Conservation (phyloP, 805 yeast genomes). For the Wickerhamiella australiensis region DNA sequence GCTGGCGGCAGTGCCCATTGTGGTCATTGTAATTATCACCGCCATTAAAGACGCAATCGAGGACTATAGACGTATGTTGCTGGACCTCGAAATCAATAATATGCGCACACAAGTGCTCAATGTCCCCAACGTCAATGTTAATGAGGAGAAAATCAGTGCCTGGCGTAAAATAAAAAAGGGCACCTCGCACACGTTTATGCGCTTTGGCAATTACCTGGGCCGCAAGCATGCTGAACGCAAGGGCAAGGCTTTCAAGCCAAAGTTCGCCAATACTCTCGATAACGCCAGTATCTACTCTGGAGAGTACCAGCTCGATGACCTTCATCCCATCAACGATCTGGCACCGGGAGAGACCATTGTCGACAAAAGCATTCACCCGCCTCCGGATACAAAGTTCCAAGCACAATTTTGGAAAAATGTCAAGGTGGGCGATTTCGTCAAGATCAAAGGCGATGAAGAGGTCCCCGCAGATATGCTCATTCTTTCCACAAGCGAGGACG, state of each 20-base stretch:
- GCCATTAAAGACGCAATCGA: conserved; percentile 70
- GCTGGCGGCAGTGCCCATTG: conserved; percentile 66
- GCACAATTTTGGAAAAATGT: conserved; percentile 59
- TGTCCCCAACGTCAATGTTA: conserved; percentile 46
- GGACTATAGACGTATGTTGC: conserved; percentile 52
- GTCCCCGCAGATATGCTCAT: conserved; percentile 67
- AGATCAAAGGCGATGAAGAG: conserved; percentile 58
- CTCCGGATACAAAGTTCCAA: conserved; percentile 33
- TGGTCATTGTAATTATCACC: conserved; percentile 63
- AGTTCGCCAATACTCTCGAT: not conserved
- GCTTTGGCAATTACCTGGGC: conserved; percentile 14
- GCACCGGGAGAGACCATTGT: conserved; percentile 2
- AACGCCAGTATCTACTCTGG: conserved; percentile 1
- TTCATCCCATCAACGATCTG: conserved; percentile 15
- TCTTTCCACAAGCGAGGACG: conserved; percentile 56
- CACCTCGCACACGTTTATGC: conserved; percentile 16
- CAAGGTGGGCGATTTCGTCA: conserved; percentile 59
- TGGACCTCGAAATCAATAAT: conserved; percentile 59
- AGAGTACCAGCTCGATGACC: conserved; percentile 10
- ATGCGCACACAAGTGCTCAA: conserved; percentile 50
- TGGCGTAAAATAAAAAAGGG: conserved; percentile 64
- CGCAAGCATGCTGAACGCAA: conserved; percentile 11
- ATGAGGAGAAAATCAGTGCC: conserved; percentile 39
- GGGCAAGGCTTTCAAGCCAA: conserved; percentile 6
- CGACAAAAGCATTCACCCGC: not conserved